Percentiles rank a stretch among this genome's conserved stretches.
Evolutionary conservation across 73 alveolate genomes (phyloP).

Genomic region (Durusdinium trenchii): DNA sequence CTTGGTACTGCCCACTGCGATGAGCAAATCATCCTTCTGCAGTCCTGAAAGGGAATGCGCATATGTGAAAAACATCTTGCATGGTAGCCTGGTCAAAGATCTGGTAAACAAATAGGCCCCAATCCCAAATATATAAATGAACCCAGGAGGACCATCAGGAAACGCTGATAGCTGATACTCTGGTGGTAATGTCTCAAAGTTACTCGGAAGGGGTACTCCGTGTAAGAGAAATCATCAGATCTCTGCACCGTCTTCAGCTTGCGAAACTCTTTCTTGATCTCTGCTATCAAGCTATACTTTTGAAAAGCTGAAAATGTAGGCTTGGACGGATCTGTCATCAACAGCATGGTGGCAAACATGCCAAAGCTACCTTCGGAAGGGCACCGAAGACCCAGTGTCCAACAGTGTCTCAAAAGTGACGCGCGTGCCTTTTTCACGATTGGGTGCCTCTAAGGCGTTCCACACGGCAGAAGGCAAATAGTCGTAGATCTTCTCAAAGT

Average conservation of each 20-base stretch:
- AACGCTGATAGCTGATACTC: background rate
- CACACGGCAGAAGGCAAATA: background rate
- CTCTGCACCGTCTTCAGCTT: background rate
- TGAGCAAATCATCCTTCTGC: background rate
- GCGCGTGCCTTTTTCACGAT: background rate
- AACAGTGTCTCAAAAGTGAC: background rate
- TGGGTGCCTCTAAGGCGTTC: background rate
- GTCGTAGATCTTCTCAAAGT: background rate
- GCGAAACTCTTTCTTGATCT: background rate
- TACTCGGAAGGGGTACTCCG: background rate
- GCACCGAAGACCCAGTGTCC: background rate
- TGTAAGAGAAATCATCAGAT: background rate
- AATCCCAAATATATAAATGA: no score
- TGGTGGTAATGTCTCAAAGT: background rate
- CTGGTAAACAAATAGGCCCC: no score
- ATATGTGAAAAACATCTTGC: background rate
- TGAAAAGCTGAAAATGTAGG: background rate
- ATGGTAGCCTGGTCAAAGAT: background rate
- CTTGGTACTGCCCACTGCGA: background rate
- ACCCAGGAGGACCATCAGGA: background rate
- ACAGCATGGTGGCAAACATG: background rate
- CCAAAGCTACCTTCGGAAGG: background rate
- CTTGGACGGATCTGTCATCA: background rate
- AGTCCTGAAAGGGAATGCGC: background rate
- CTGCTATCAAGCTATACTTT: background rate